Evolutionary conservation across 2,329 filamentous ascomycete species (phyloP).

Genomic region (Lasiodiplodia sp.): DNA sequence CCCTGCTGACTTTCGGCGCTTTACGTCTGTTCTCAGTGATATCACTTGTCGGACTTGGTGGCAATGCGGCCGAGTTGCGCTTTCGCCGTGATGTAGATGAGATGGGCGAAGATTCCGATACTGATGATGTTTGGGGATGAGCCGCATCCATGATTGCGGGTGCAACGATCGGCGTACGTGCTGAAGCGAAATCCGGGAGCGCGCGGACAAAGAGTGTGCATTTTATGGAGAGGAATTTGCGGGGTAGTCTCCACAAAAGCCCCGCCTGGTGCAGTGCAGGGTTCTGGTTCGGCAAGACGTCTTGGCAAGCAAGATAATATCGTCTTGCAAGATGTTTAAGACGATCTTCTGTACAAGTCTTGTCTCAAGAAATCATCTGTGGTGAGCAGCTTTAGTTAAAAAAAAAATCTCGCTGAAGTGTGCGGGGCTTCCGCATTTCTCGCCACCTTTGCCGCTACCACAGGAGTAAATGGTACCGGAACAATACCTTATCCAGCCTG

Average conservation of each 20-base stretch:
- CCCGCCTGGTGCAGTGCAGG: background rate
- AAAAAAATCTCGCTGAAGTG: no score
- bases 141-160: background rate
- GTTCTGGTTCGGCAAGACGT: background rate
- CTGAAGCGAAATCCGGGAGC: background rate
- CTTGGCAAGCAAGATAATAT: no score
- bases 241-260: background rate
- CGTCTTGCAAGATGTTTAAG: no score
- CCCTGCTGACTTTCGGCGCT: slow-evolving; percentile 39
- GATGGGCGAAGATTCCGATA: background rate
- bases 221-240: background rate
- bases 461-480: no score
- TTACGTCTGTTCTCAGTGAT: slow-evolving; percentile 6
- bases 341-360: no score
- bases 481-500: no score
- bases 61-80: background rate
- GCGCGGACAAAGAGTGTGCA: background rate
- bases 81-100: background rate
- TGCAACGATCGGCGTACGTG: background rate
- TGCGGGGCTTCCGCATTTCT: no score
- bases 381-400: no score
- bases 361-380: no score
- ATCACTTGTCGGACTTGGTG: background rate
- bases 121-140: background rate
- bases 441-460: no score